Evolutionary conservation across 495 filamentous ascomycete genomes (phyloP).

Genomic region (Echria macrotheca): DNA sequence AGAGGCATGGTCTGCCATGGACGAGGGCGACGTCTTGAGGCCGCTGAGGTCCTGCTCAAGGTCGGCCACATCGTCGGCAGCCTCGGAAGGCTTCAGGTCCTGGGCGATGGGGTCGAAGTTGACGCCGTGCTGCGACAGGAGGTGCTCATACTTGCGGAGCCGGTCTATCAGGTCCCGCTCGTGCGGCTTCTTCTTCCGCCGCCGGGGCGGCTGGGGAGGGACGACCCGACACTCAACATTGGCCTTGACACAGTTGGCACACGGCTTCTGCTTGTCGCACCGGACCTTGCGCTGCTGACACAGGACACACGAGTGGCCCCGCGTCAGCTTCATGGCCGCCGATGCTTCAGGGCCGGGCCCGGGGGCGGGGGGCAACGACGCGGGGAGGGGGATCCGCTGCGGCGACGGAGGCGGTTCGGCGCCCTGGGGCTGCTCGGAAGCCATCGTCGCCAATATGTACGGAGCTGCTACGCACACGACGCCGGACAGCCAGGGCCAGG

Average conservation of each 20-base stretch:
- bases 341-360: conserved; percentile 14
- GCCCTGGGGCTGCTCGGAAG: conserved; percentile 28
- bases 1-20: conserved; percentile 26
- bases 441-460: conserved; percentile 20
- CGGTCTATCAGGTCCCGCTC: conserved; percentile 48
- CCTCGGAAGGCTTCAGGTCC: conserved; percentile 37
- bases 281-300: conserved; percentile 65
- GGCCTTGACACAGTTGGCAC: conserved; percentile 60
- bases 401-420: conserved; percentile 32
- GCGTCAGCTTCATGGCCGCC: conserved; percentile 44
- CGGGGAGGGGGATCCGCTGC: conserved; percentile 23
- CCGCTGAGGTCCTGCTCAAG: conserved; percentile 42
- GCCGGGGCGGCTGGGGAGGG: conserved; percentile 53
- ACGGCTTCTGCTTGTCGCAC: conserved; percentile 60
- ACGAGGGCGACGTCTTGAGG: conserved; percentile 34
- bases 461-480: no score
- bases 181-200: conserved; percentile 52
- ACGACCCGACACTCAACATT: conserved; percentile 54
- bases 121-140: conserved; percentile 49
- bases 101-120: conserved; percentile 39
- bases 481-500: no score
- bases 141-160: conserved; percentile 49
- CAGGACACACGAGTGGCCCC: conserved; percentile 56
- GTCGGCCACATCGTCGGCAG: conserved; percentile 44
- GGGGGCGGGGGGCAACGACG: neutral